Conservation (phyloP, 371 early-diverging fungal species). For the Lichtheimia hyalospora region DNA sequence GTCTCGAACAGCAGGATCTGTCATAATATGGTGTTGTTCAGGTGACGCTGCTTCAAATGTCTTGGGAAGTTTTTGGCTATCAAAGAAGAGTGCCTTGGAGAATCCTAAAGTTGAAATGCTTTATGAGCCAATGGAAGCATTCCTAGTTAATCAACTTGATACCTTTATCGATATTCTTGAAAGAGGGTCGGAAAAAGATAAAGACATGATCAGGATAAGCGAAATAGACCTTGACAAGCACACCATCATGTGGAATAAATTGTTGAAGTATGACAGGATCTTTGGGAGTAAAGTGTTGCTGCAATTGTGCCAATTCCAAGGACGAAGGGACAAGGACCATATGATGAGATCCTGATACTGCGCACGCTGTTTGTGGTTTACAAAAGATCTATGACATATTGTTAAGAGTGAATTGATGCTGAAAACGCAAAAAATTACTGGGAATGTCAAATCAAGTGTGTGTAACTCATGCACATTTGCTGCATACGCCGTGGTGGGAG, state of each 20-base stretch:
- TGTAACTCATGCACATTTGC: conserved; percentile 14
- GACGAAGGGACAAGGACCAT: conserved; percentile 42
- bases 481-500: conserved; percentile 23
- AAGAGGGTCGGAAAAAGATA: conserved; percentile 41
- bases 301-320: conserved; percentile 15
- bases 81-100: conserved; percentile 18
- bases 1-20: conserved; percentile 14
- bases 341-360: conserved; percentile 42
- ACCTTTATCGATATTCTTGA: conserved; percentile 25
- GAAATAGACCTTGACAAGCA: conserved; percentile 48
- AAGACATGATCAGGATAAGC: conserved; percentile 33
- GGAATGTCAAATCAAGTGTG: conserved; percentile 7
- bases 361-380: conserved; percentile 47
- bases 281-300: conserved; percentile 12
- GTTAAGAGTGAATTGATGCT: not conserved
- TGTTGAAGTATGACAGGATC: conserved; percentile 48
- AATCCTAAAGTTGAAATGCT: not conserved
- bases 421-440: not conserved
- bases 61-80: conserved; percentile 51
- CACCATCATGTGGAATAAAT: conserved; percentile 50
- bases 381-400: conserved; percentile 30
- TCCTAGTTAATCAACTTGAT: not conserved
- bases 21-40: not conserved
- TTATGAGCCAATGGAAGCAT: not conserved
- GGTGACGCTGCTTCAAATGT: conserved; percentile 18